These are phyloP conservation scores for Nitzschia sp. DNA, from an alignment of 108 stramenopile genomes.

Conservation along the genomic window DNA sequence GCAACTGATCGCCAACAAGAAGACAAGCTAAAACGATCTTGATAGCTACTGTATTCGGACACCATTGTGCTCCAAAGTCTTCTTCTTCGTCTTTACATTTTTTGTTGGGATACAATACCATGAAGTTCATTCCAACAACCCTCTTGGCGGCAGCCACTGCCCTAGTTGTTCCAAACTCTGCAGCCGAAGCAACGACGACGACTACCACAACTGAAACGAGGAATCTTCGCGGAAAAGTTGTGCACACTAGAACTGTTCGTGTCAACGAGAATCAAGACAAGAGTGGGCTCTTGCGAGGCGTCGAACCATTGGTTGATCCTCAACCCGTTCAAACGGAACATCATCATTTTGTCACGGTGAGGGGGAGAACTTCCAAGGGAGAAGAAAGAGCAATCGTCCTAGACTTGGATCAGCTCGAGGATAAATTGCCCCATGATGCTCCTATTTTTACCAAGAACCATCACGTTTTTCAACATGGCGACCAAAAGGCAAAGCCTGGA, in stretches of 20 bases:
- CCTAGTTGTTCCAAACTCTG: background rate
- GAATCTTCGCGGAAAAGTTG: slow-evolving; percentile 1
- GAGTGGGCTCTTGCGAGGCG: background rate
- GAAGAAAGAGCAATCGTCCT: background rate
- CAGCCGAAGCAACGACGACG: background rate
- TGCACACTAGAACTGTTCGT: background rate
- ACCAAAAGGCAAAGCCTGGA: background rate
- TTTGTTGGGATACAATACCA: too few species aligned
- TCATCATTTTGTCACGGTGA: background rate
- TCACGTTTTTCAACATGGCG: background rate
- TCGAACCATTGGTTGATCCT: slow-evolving; percentile 5
- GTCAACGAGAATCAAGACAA: background rate
- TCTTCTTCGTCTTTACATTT: too few species aligned
- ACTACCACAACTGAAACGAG: background rate
- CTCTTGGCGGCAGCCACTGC: background rate
- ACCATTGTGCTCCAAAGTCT: too few species aligned
- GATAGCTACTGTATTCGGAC: too few species aligned
- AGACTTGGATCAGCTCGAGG: slow-evolving; percentile 5
- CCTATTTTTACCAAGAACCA: slow-evolving; percentile 5
- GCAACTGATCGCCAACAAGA: too few species aligned
- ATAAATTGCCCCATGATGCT: background rate
- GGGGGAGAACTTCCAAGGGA: background rate
- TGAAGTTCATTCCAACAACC: background rate
- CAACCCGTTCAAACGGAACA: background rate
- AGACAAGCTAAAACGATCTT: too few species aligned